These are phyloP conservation scores for Penicillium sclerotiorum DNA, from an alignment of 2,329 filamentous ascomycete genomes.

Conservation along the genomic window DNA sequence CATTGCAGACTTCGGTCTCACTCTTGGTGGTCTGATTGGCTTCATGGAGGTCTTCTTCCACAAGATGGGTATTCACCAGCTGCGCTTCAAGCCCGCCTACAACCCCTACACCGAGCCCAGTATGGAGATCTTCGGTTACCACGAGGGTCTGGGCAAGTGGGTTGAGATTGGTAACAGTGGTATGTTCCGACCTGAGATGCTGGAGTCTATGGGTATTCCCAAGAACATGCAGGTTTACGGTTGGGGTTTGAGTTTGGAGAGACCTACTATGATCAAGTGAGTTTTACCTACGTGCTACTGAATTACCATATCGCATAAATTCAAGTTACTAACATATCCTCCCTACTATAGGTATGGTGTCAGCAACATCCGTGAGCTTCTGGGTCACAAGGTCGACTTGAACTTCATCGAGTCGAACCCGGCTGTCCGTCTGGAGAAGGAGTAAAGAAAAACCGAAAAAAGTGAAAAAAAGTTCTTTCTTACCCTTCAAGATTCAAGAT, in stretches of 20 bases:
- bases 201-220: constrained; percentile 90
- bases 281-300: constrained; percentile 28
- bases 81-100: constrained; percentile 97
- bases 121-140: constrained; percentile 98
- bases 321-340: neutral
- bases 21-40: constrained; percentile 87
- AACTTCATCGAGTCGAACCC: constrained; percentile 90
- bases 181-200: constrained; percentile 98
- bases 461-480: constrained; percentile 2
- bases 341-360: constrained; percentile 63
- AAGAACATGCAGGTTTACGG: constrained; percentile 92
- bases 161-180: constrained; percentile 98
- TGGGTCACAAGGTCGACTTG: constrained; percentile 94
- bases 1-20: constrained; percentile 93
- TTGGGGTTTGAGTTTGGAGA: constrained; percentile 87
- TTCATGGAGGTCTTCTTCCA: constrained; percentile 95
- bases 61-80: constrained; percentile 86
- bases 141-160: constrained; percentile 84
- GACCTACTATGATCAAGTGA: constrained; percentile 97
- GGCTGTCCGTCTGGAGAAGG: constrained; percentile 85
- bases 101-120: constrained; percentile 94
- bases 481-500: constrained; percentile 1
- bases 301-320: neutral
- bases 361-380: constrained; percentile 85
- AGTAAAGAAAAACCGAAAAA: constrained; percentile 54